Percentiles rank a stretch among this genome's conserved stretches.
Evolutionary conservation across 768 basidiomycete genomes (phyloP).

Genomic region (Xerocomus potaroensis): DNA sequence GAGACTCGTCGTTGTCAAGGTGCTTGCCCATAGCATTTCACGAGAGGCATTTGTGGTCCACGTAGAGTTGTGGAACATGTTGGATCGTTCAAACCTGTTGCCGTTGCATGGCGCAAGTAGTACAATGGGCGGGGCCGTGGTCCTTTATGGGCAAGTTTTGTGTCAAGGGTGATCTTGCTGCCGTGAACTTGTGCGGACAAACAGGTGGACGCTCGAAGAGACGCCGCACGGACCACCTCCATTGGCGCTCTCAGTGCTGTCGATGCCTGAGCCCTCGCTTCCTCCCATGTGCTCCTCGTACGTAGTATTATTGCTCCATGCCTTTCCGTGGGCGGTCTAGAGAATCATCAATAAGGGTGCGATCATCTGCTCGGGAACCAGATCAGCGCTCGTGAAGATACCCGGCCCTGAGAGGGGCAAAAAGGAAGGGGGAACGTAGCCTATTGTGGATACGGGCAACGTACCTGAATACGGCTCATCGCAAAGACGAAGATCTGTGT

Average conservation of each 20-base stretch:
- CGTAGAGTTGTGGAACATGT: slow-evolving; percentile 65
- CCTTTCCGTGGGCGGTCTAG: slow-evolving; percentile 19
- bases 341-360: slow-evolving; percentile 26
- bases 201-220: neutral
- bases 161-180: slow-evolving; percentile 58
- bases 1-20: slow-evolving; percentile 67
- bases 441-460: neutral
- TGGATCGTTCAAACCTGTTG: slow-evolving; percentile 68
- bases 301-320: slow-evolving; percentile 7
- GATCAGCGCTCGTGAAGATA: neutral
- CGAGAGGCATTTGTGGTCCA: slow-evolving; percentile 64
- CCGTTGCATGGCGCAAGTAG: slow-evolving; percentile 76
- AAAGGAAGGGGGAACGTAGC: too few species aligned
- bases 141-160: slow-evolving; percentile 77
- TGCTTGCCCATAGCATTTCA: slow-evolving; percentile 58
- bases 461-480: slow-evolving; percentile 21
- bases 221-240: neutral
- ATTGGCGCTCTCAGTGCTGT: neutral
- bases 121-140: slow-evolving; percentile 66
- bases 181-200: neutral
- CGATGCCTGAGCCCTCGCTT: neutral
- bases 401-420: too few species aligned
- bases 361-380: slow-evolving; percentile 15
- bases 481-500: slow-evolving; percentile 19
- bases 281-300: neutral